phyloP scores from a whole-genome alignment of 805 yeast species.

The Lachancea meyersii region DNA sequence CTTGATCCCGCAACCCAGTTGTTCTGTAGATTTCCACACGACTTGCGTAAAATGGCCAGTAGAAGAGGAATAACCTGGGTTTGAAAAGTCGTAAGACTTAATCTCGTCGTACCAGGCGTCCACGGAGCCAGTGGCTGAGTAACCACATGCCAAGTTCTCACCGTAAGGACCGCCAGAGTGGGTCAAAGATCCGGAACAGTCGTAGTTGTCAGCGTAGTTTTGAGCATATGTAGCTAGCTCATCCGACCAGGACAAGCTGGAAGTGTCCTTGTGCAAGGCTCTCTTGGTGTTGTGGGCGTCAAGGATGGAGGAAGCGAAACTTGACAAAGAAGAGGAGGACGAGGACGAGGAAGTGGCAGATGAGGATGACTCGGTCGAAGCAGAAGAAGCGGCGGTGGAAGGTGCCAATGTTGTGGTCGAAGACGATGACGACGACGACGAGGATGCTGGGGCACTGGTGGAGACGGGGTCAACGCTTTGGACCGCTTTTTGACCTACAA shows the following conservation, averaged over 20 bases:
- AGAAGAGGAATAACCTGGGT: slow-evolving; percentile 40
- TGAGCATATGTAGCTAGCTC: slow-evolving; percentile 50
- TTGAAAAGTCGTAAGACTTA: slow-evolving; percentile 44
- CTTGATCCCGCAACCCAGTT: slow-evolving; percentile 71
- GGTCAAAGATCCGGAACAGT: slow-evolving; percentile 47
- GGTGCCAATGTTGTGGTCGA: not conserved
- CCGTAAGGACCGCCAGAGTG: slow-evolving; percentile 75
- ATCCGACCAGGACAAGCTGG: slow-evolving; percentile 47
- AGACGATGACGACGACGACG: slow-evolving; percentile 12
- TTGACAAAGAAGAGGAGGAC: slow-evolving; percentile 21
- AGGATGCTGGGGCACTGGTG: slow-evolving; percentile 11
- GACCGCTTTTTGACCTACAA: slow-evolving; percentile 1
- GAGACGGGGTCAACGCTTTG: slow-evolving; percentile 6
- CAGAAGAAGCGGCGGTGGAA: slow-evolving; percentile 11
- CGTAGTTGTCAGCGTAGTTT: slow-evolving; percentile 48
- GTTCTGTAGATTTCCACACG: slow-evolving; percentile 64
- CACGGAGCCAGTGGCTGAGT: slow-evolving; percentile 46
- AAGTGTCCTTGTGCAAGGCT: slow-evolving; percentile 41
- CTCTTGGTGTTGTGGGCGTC: slow-evolving; percentile 59
- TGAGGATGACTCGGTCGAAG: not conserved
- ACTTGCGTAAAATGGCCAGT: slow-evolving; percentile 85
- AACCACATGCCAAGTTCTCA: slow-evolving; percentile 77
- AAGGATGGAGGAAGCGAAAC: slow-evolving; percentile 38
- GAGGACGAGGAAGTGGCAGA: slow-evolving; percentile 12
- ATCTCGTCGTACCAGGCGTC: slow-evolving; percentile 78